Evolutionary conservation across 2,329 filamentous ascomycete species (phyloP).

Genomic region (Pyrenochaeta sp.): DNA sequence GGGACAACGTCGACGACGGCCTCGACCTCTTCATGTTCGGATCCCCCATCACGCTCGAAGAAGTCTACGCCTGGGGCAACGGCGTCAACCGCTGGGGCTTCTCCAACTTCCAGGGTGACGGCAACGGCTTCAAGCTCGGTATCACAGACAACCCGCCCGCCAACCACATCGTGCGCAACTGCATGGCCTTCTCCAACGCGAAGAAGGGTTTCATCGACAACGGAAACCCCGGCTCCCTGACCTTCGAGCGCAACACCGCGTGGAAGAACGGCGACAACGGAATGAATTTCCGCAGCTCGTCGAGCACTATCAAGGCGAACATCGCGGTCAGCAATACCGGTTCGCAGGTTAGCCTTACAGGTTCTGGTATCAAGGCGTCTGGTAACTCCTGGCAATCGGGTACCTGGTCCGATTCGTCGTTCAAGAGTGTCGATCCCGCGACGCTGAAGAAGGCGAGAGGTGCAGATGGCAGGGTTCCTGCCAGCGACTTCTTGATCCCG

Average conservation of each 20-base stretch:
- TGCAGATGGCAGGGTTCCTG: conserved; percentile 49
- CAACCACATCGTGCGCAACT: conserved; percentile 55
- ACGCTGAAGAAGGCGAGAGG: conserved; percentile 48
- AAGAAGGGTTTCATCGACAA: conserved; percentile 59
- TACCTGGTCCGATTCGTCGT: conserved; percentile 50
- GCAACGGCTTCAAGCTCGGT: conserved; percentile 59
- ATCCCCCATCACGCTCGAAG: conserved; percentile 53
- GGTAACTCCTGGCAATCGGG: conserved; percentile 56
- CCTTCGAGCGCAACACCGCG: conserved; percentile 54
- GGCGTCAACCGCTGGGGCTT: conserved; percentile 58
- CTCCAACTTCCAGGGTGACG: conserved; percentile 53
- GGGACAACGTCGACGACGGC: conserved; percentile 61
- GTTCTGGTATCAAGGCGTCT: conserved; percentile 26
- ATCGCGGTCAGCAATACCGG: conserved; percentile 48
- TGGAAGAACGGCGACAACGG: conserved; percentile 56
- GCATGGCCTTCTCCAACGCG: conserved; percentile 55
- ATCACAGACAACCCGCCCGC: conserved; percentile 47
- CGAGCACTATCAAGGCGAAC: conserved; percentile 49
- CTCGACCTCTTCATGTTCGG: conserved; percentile 55
- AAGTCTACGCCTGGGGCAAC: conserved; percentile 57
- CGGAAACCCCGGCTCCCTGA: conserved; percentile 51
- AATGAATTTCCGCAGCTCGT: conserved; percentile 48
- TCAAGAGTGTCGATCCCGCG: conserved; percentile 47
- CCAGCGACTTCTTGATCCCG: conserved; percentile 53
- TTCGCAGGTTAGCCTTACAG: conserved; percentile 18